phyloP scores from a whole-genome alignment of 768 basidiomycete genomes.

The Paxillus ammoniavirescens region DNA sequence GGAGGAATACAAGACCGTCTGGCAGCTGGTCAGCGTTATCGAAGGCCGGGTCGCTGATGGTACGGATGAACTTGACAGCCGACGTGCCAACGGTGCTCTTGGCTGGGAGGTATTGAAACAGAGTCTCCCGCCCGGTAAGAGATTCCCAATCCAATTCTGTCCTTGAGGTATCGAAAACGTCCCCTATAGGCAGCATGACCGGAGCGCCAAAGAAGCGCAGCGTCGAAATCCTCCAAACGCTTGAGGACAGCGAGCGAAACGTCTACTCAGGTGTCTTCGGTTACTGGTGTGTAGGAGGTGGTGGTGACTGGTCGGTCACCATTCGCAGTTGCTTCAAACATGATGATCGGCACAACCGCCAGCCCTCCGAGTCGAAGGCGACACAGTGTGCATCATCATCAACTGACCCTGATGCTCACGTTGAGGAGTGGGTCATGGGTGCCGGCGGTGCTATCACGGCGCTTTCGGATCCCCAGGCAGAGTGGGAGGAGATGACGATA shows the following conservation, averaged over 20 bases:
- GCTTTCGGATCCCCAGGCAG: slow-evolving; percentile 76
- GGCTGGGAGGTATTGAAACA: slow-evolving; percentile 78
- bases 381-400: slow-evolving; percentile 11
- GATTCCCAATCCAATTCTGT: background rate
- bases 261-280: slow-evolving; percentile 94
- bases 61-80: slow-evolving; percentile 36
- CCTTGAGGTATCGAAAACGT: slow-evolving; percentile 1
- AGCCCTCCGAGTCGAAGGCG: slow-evolving; percentile 6
- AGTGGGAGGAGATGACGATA: slow-evolving; percentile 94
- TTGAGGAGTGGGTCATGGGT: slow-evolving; percentile 74
- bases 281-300: slow-evolving; percentile 87
- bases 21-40: slow-evolving; percentile 94
- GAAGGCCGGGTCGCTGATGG: slow-evolving; percentile 56
- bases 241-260: slow-evolving; percentile 71
- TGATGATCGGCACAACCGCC: slow-evolving; percentile 35
- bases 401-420: slow-evolving; percentile 1
- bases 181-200: slow-evolving; percentile 83
- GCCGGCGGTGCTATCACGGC: slow-evolving; percentile 98
- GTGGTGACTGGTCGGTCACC: slow-evolving; percentile 90
- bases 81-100: slow-evolving; percentile 39
- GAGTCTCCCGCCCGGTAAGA: slow-evolving; percentile 83
- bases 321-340: slow-evolving; percentile 91
- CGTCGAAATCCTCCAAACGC: slow-evolving; percentile 79
- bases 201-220: slow-evolving; percentile 95
- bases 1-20: slow-evolving; percentile 92